A percentile compares a stretch with the other conserved stretches of the same genome.
Evolutionary conservation across 139 green algal genomes (phyloP).

Genomic region (Chlamydomonas sp.): DNA sequence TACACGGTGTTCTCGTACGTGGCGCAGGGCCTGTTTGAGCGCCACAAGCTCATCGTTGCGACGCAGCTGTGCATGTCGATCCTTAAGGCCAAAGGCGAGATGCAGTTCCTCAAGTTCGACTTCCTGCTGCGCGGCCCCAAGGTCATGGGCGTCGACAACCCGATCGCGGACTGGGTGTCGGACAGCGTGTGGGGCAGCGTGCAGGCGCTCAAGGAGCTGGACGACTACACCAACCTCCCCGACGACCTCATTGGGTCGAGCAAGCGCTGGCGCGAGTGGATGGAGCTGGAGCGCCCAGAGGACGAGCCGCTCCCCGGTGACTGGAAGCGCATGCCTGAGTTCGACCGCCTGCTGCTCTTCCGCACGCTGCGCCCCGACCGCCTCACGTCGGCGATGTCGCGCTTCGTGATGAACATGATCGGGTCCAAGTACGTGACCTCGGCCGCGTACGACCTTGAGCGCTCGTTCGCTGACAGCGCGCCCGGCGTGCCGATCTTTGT

Average conservation of each 20-base stretch:
- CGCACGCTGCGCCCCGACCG: constrained; percentile 77
- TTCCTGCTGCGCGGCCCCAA: constrained; percentile 72
- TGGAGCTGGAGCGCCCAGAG: constrained; percentile 80
- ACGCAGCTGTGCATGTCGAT: constrained; percentile 82
- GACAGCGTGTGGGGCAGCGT: constrained; percentile 51
- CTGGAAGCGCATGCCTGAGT: constrained; percentile 85
- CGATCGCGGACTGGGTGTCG: constrained; percentile 71
- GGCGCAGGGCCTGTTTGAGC: constrained; percentile 83
- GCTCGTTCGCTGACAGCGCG: constrained; percentile 44
- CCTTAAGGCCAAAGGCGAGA: constrained; percentile 54
- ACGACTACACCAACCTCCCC: constrained; percentile 70
- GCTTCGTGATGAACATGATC: constrained; percentile 73
- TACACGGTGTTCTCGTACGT: constrained; percentile 68
- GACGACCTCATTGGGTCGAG: constrained; percentile 73
- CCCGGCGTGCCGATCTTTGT: constrained; percentile 79
- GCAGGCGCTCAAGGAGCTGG: constrained; percentile 64
- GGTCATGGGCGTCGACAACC: constrained; percentile 67
- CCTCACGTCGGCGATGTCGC: constrained; percentile 69
- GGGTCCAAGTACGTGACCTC: constrained; percentile 60
- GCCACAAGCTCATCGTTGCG: constrained; percentile 87
- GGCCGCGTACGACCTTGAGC: constrained; percentile 74
- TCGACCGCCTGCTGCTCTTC: constrained; percentile 66
- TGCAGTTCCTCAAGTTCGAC: constrained; percentile 70
- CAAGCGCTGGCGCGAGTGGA: constrained; percentile 89
- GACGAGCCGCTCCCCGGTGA: constrained; percentile 84